These are phyloP conservation scores for Clavulina sp. DNA, from an alignment of 768 basidiomycete genomes.

Conservation along the genomic window DNA sequence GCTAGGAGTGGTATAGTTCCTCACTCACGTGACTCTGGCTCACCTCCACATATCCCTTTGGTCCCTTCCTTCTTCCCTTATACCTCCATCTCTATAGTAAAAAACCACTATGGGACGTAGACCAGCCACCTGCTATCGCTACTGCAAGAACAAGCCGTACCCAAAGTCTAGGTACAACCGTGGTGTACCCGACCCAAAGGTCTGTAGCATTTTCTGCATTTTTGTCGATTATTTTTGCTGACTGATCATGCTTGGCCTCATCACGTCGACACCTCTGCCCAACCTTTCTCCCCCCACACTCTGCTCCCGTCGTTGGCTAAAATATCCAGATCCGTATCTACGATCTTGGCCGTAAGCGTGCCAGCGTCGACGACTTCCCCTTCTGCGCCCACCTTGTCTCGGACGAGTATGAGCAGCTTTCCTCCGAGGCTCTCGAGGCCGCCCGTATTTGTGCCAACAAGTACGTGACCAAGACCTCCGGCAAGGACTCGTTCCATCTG, in stretches of 20 bases:
- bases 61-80: too few species aligned
- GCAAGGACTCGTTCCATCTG: constrained; percentile 98
- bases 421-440: constrained; percentile 89
- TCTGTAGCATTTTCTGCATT: constrained; percentile 15
- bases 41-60: too few species aligned
- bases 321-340: constrained; percentile 90
- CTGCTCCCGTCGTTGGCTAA: too few species aligned
- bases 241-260: neutral
- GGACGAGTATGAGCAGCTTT: constrained; percentile 95
- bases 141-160: constrained; percentile 99
- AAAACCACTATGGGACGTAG: constrained; percentile 83
- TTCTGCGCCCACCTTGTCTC: constrained; percentile 94
- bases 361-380: constrained; percentile 93
- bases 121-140: constrained; percentile 95
- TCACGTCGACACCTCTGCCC: too few species aligned
- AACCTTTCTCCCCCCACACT: too few species aligned
- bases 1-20: too few species aligned
- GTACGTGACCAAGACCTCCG: constrained; percentile 93
- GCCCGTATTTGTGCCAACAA: constrained; percentile 99
- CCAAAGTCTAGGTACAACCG: constrained; percentile 93
- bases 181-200: constrained; percentile 95
- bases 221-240: neutral
- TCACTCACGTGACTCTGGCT: too few species aligned
- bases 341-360: constrained; percentile 90
- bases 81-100: too few species aligned